phyloP scores from a whole-genome alignment of 768 basidiomycete species.

The Termitomyces sp. region DNA sequence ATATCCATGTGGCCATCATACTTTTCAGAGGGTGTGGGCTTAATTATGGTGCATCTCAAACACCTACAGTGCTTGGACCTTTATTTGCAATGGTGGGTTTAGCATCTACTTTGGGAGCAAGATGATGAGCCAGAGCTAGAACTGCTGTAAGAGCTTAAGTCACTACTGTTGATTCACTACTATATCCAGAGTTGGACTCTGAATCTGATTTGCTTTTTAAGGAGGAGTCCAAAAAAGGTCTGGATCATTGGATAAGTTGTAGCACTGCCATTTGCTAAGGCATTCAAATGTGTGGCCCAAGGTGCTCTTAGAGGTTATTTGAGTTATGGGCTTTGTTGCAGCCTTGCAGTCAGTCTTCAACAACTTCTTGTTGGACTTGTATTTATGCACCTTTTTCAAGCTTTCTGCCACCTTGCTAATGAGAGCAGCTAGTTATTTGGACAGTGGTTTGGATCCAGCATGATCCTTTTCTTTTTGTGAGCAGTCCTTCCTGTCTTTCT shows the following conservation, averaged over 20 bases:
- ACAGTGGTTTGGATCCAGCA: background rate
- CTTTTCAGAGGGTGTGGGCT: background rate
- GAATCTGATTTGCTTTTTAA: background rate
- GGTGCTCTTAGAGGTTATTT: background rate
- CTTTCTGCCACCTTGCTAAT: constrained; percentile 2
- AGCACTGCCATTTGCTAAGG: background rate
- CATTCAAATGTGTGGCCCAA: background rate
- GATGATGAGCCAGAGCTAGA: background rate
- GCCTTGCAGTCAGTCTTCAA: background rate
- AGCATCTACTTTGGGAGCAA: background rate
- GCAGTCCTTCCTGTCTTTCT: too few relatives aligned
- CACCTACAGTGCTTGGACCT: background rate
- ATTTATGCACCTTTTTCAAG: background rate
- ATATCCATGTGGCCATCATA: background rate
- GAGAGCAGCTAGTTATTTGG: background rate
- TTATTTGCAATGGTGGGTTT: background rate
- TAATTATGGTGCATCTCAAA: background rate
- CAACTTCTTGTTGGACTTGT: background rate
- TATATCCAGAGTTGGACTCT: background rate
- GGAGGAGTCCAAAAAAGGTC: background rate
- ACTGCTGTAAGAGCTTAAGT: background rate
- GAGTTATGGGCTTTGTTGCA: background rate
- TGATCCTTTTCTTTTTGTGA: background rate
- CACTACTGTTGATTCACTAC: background rate
- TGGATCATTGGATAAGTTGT: background rate